A percentile compares a stretch with the other conserved stretches of the same genome.
Conservation (phyloP, 805 yeast genomes). For the Suhomyces canberraensis region DNA sequence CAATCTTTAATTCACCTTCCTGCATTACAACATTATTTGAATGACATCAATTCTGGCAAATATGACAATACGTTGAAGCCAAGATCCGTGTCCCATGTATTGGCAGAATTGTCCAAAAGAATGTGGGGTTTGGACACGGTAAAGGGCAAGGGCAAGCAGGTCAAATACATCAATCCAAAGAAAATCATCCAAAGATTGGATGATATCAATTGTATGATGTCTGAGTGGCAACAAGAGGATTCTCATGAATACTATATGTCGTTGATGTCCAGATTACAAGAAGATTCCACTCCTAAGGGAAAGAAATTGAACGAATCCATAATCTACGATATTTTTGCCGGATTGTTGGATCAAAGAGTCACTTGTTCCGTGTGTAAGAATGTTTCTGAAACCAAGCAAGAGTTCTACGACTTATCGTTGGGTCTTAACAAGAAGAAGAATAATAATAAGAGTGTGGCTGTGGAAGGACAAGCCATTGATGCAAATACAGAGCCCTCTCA, state of each 20-base stretch:
- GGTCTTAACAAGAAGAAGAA: conserved; percentile 54
- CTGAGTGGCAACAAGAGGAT: conserved; percentile 97
- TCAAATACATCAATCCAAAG: conserved; percentile 67
- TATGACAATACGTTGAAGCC: conserved; percentile 44
- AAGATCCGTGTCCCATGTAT: conserved; percentile 58
- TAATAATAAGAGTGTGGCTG: background rate
- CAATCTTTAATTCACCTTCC: conserved; percentile 91
- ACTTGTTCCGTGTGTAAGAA: conserved; percentile 81
- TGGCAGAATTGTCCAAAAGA: conserved; percentile 65
- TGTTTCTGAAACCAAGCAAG: conserved; percentile 84
- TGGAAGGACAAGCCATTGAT: background rate
- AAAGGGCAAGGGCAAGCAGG: conserved; percentile 21
- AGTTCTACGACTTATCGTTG: conserved; percentile 86
- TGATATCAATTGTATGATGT: conserved; percentile 94
- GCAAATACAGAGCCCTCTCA: conserved; percentile 2
- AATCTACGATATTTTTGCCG: conserved; percentile 92
- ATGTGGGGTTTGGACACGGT: conserved; percentile 60
- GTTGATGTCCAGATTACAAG: conserved; percentile 80
- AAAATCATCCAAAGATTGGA: conserved; percentile 65
- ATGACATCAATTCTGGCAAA: conserved; percentile 58
- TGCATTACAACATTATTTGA: conserved; percentile 79
- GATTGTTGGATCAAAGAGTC: conserved; percentile 78
- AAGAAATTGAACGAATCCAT: conserved; percentile 75
- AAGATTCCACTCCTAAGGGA: conserved; percentile 91
- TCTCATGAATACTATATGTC: conserved; percentile 97